A percentile compares a stretch with the other conserved stretches of the same genome.
These are phyloP conservation scores for Durio zibethinus DNA, from an alignment of 345 rosid genomes.

Conservation along the genomic window DNA sequence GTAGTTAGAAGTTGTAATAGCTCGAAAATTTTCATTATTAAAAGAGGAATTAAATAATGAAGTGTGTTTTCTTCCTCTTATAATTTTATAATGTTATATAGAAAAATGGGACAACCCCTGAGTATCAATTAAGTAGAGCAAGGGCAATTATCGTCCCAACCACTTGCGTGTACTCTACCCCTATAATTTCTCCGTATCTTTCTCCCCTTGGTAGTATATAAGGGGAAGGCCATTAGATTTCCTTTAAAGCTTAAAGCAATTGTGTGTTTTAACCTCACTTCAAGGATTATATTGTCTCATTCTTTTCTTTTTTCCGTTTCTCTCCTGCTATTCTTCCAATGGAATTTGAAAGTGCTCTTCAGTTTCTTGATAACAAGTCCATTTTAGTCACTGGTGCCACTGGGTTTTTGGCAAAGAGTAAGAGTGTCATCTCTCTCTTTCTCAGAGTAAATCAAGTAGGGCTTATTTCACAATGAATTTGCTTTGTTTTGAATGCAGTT, in stretches of 20 bases:
- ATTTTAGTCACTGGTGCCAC: slow-evolving; percentile 57
- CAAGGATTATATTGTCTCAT: background rate
- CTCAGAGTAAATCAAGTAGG: background rate
- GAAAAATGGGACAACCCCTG: background rate
- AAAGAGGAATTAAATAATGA: background rate
- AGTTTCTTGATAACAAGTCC: slow-evolving; percentile 54
- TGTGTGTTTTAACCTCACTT: background rate
- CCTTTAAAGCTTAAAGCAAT: background rate
- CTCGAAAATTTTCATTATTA: background rate
- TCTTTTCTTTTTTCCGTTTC: background rate
- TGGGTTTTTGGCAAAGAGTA: slow-evolving; percentile 64
- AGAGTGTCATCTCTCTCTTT: background rate
- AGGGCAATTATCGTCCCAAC: background rate
- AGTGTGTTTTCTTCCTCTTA: background rate
- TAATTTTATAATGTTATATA: background rate
- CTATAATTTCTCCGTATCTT: background rate
- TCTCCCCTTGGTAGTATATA: background rate
- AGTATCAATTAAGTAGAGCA: no score
- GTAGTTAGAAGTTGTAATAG: background rate
- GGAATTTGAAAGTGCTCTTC: slow-evolving; percentile 51
- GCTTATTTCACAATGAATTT: background rate
- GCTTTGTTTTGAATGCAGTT: slow-evolving; percentile 34
- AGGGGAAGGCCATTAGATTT: background rate
- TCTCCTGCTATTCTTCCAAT: slow-evolving; percentile 13
- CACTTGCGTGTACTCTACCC: background rate